These are phyloP conservation scores for Corymbia calophylla DNA, from an alignment of 441 rosid species.

Conservation along the genomic window DNA sequence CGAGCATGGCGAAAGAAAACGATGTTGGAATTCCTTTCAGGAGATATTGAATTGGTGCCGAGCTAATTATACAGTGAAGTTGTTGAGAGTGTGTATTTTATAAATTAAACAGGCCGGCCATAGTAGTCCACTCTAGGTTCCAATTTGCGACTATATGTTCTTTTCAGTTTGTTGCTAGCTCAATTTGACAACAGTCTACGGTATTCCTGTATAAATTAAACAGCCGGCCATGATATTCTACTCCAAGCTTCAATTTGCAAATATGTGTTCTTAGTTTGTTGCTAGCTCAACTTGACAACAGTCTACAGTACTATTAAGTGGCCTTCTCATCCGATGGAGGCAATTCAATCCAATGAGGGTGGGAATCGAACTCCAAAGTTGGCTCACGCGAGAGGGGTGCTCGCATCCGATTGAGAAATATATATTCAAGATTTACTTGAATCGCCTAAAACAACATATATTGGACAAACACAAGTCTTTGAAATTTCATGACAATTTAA, in stretches of 20 bases:
- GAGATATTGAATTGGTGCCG: not conserved
- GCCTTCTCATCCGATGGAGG: not conserved
- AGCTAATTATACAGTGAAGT: not conserved
- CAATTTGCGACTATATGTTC: not conserved
- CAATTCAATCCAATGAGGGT: not conserved
- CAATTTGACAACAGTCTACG: not conserved
- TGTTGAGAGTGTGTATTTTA: accelerated
- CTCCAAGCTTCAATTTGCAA: not conserved
- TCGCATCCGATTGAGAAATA: not conserved
- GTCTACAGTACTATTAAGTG: not conserved
- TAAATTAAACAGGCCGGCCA: not conserved
- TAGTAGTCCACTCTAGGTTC: not conserved
- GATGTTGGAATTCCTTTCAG: not conserved
- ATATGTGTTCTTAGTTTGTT: not conserved
- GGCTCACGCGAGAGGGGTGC: not conserved
- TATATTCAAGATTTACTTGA: not conserved
- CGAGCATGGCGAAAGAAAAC: not conserved
- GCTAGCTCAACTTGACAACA: not conserved
- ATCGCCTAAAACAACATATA: not conserved
- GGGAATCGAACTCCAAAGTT: not conserved
- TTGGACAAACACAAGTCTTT: not conserved
- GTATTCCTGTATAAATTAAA: not conserved
- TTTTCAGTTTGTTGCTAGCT: not conserved
- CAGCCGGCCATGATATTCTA: not conserved
- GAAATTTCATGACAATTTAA: not conserved